Evolutionary conservation across 2,329 filamentous ascomycete genomes (phyloP), one percentile per base, ranked within the genome.

Genomic region (Bertia moriformis): DNA sequence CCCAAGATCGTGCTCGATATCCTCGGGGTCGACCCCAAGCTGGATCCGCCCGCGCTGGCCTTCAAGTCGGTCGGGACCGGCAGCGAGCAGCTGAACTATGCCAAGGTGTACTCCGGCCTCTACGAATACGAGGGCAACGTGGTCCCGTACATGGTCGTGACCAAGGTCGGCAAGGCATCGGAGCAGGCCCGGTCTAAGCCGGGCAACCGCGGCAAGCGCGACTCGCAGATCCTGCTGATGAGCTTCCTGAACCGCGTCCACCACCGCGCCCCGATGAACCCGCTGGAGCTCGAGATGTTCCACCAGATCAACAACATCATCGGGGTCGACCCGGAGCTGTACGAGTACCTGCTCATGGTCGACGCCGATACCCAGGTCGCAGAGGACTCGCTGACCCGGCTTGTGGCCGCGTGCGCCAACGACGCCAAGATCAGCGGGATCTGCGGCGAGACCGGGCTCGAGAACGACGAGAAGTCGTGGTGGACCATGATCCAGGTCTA

Each of bases 401-500:
- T 98, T 4, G 89, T 98, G 14, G 85, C 91, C 41, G 83, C 83
- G 39, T 98, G 88, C 61, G 80, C 85, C 48, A 88, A 95, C 52
- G 86, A 98, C 56, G 80, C 86, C 20, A 94, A 93, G 65, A 94
- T 98, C 63, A 87, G 85, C 18, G 91, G 89, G 62, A 95, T 96
- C 44, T 98, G 91, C 57, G 91, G 91, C 55, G 91, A 98, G 59
- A 98, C 91, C 2, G 91, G 81, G 58, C 68, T 98, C 51, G 84
- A 95, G 56, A 98, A 98, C 52, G 89, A 95, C 57, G 86, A 95
- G 51, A 73, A 80, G 48, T 88, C 80, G 51, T 96, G 88, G 87
- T 94, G 86, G 85, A 98, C 91, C 12, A 98, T 98, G 91, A 98
- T 98, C 52, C 91, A 98, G 59, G 91, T 98, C 46, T 98, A 98